Evolutionary conservation across 805 yeast species (phyloP).

Genomic region (Kodamaea neixiangensis): DNA sequence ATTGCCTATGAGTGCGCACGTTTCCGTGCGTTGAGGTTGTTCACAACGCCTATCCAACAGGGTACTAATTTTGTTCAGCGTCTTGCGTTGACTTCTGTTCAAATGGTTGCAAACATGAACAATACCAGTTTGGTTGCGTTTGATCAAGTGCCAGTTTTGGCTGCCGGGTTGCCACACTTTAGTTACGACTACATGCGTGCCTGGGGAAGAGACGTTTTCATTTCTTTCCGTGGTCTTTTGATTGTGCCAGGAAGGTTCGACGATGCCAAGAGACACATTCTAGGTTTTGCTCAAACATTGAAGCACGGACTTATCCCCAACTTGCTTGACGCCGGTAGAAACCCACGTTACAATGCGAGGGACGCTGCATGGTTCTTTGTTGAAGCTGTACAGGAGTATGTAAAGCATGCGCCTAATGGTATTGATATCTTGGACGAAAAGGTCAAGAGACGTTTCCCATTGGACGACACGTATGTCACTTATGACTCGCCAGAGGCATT

Average conservation of each 20-base stretch:
- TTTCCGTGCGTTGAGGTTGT: slow-evolving; percentile 58
- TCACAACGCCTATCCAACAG: slow-evolving; percentile 54
- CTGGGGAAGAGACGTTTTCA: slow-evolving; percentile 98
- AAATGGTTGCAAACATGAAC: slow-evolving; percentile 76
- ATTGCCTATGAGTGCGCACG: slow-evolving; percentile 83
- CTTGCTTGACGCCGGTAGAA: slow-evolving; percentile 85
- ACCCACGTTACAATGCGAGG: slow-evolving; percentile 93
- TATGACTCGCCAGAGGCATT: slow-evolving; percentile 75
- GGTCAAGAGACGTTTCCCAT: slow-evolving; percentile 83
- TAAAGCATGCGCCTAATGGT: slow-evolving; percentile 68
- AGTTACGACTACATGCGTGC: slow-evolving; percentile 90
- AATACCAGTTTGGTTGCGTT: slow-evolving; percentile 76
- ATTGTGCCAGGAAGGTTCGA: slow-evolving; percentile 76
- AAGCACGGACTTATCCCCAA: slow-evolving; percentile 97
- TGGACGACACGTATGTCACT: slow-evolving; percentile 77
- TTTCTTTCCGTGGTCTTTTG: slow-evolving; percentile 79
- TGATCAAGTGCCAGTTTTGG: slow-evolving; percentile 68
- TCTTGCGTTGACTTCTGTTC: slow-evolving; percentile 78
- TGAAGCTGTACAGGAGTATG: slow-evolving; percentile 86
- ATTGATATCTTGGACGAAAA: slow-evolving; percentile 62
- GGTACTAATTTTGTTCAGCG: slow-evolving; percentile 77
- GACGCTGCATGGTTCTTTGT: slow-evolving; percentile 97
- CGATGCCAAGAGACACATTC: slow-evolving; percentile 77
- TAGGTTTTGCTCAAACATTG: slow-evolving; percentile 85
- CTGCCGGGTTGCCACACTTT: slow-evolving; percentile 97